Evolutionary conservation across 1,284 basidiomycete species (phyloP).

Genomic region (Chalciporus sp.): DNA sequence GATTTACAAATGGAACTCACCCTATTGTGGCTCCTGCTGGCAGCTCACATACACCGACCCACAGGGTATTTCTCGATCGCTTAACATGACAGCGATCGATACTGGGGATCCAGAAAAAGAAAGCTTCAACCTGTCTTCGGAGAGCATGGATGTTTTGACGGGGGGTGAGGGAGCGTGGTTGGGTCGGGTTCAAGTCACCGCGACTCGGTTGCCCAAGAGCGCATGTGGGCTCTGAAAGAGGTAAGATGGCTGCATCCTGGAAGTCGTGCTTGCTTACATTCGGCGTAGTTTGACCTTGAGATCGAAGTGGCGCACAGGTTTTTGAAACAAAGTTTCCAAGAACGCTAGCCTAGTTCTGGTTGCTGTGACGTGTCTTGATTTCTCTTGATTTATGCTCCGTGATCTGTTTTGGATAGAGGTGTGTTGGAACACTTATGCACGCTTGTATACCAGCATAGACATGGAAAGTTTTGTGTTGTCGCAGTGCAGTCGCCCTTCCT

Average conservation of each 20-base stretch:
- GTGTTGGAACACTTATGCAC: neutral
- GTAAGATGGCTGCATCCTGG: neutral
- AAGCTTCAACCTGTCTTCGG: slow-evolving; percentile 41
- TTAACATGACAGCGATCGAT: slow-evolving; percentile 37
- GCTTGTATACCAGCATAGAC: neutral
- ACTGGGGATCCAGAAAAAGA: slow-evolving; percentile 43
- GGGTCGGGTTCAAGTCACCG: slow-evolving; percentile 15
- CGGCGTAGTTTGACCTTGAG: neutral
- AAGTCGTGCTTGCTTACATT: neutral
- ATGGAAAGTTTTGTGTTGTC: neutral
- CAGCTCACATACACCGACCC: slow-evolving; percentile 33
- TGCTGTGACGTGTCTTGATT: neutral
- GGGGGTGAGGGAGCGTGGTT: neutral
- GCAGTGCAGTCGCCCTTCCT: neutral
- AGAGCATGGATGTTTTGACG: slow-evolving; percentile 24
- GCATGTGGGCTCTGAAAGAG: slow-evolving; percentile 19
- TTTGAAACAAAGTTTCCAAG: neutral
- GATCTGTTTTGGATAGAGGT: neutral
- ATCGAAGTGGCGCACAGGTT: neutral
- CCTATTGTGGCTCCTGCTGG: slow-evolving; percentile 31
- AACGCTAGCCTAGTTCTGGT: neutral
- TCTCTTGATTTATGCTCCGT: neutral
- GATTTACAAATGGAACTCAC: slow-evolving; percentile 30
- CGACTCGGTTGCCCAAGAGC: neutral
- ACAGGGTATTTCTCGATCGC: slow-evolving; percentile 18